phyloP scores from a whole-genome alignment of 805 yeast species.

The Saccharomycopsis synnaedendra region DNA sequence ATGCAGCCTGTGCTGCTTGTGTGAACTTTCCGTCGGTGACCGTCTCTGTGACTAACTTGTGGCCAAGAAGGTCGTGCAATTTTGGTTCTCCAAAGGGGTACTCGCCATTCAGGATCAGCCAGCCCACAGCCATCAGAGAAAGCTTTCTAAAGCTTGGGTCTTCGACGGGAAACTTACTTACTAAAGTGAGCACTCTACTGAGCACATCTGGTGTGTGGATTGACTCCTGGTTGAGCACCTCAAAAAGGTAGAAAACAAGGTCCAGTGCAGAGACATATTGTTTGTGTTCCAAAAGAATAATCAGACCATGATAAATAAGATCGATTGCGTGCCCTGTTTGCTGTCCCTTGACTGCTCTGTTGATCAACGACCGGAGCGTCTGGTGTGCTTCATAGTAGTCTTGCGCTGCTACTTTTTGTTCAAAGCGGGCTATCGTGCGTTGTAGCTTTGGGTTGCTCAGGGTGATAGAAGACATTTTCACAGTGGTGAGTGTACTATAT shows the following conservation, averaged over 20 bases:
- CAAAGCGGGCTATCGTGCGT: conserved; percentile 54
- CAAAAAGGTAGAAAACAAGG: conserved; percentile 59
- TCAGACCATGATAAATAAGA: conserved; percentile 59
- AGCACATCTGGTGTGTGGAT: neutral
- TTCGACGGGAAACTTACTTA: conserved; percentile 30
- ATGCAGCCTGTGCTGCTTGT: conserved; percentile 30
- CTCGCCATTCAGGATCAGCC: conserved; percentile 32
- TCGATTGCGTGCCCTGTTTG: conserved; percentile 65
- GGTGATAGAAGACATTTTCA: conserved; percentile 1
- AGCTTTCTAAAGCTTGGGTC: conserved; percentile 60
- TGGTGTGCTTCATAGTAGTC: conserved; percentile 95
- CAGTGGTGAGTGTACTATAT: neutral
- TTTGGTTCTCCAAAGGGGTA: conserved; percentile 62
- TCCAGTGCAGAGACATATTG: conserved; percentile 81
- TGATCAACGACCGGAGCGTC: conserved; percentile 80
- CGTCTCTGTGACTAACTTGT: conserved; percentile 34
- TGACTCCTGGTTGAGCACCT: conserved; percentile 37
- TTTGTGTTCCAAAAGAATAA: conserved; percentile 51
- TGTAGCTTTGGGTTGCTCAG: conserved; percentile 31
- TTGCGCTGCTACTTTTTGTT: conserved; percentile 54
- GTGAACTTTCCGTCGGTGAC: neutral
- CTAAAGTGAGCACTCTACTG: conserved; percentile 32
- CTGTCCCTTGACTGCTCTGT: conserved; percentile 63
- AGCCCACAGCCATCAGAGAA: conserved; percentile 51
- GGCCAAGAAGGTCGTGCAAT: conserved; percentile 66